These are phyloP conservation scores for Neurospora crassa DNA, from an alignment of 2,329 filamentous ascomycete genomes.

Conservation along the genomic window DNA sequence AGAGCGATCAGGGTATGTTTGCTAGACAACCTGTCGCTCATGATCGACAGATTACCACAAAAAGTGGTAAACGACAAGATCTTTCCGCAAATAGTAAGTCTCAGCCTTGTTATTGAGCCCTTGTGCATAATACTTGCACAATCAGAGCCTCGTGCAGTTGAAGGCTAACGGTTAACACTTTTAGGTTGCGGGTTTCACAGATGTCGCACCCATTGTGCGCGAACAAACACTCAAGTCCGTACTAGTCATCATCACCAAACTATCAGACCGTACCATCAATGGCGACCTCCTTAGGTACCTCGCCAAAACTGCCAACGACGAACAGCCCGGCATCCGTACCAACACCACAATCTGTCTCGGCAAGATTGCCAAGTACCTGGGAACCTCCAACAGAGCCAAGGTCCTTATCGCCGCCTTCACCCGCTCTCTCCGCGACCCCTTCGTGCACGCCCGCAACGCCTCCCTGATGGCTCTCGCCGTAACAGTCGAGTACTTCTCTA, in stretches of 20 bases:
- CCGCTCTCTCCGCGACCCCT: slow-evolving; percentile 81
- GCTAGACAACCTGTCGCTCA: slow-evolving; percentile 75
- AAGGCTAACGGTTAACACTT: not conserved
- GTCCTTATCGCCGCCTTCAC: slow-evolving; percentile 90
- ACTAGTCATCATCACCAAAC: slow-evolving; percentile 73
- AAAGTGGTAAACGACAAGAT: slow-evolving; percentile 94
- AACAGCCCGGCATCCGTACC: slow-evolving; percentile 92
- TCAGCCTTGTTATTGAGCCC: not conserved
- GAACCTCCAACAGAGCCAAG: slow-evolving; percentile 69
- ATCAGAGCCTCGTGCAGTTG: not conserved
- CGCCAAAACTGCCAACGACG: slow-evolving; percentile 93
- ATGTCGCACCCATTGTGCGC: slow-evolving; percentile 79
- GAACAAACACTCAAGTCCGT: slow-evolving; percentile 96
- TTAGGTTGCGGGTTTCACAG: slow-evolving; percentile 87
- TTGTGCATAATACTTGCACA: not conserved
- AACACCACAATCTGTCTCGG: slow-evolving; percentile 97
- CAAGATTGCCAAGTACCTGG: slow-evolving; percentile 87
- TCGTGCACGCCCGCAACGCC: slow-evolving; percentile 87
- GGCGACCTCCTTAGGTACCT: slow-evolving; percentile 84
- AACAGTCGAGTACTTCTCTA: slow-evolving; percentile 75
- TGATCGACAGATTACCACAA: slow-evolving; percentile 84
- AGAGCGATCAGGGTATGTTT: slow-evolving; percentile 85
- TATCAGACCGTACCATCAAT: slow-evolving; percentile 88
- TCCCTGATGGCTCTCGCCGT: slow-evolving; percentile 77
- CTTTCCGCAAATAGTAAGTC: slow-evolving; percentile 76